These are phyloP conservation scores for Ustilago hordei DNA, from an alignment of 1,284 basidiomycete species.

Conservation along the genomic window DNA sequence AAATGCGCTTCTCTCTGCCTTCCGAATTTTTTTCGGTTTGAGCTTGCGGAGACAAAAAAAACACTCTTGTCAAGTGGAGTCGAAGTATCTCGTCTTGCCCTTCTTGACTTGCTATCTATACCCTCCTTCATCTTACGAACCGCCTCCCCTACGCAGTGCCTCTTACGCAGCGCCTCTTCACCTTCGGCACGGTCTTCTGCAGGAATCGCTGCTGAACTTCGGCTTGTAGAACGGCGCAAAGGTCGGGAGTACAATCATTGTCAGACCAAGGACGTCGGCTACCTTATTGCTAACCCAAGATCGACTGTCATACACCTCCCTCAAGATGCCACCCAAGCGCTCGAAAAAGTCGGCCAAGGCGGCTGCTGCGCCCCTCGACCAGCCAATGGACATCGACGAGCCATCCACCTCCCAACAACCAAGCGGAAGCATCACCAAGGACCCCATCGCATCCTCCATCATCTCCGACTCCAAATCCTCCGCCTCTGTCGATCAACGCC, in stretches of 20 bases:
- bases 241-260: too few species aligned
- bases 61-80: neutral
- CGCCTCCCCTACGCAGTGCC: too few species aligned
- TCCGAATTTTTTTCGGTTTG: conserved; percentile 17
- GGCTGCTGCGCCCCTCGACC: conserved; percentile 14
- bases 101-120: neutral
- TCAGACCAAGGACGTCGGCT: too few species aligned
- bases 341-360: conserved; percentile 31
- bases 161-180: too few species aligned
- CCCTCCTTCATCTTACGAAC: too few species aligned
- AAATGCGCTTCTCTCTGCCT: conserved; percentile 1
- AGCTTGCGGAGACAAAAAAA: neutral
- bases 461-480: conserved; percentile 40
- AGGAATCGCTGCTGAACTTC: too few species aligned
- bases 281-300: too few species aligned
- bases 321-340: conserved; percentile 44
- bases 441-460: conserved; percentile 39
- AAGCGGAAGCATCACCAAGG: conserved; percentile 35
- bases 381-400: conserved; percentile 46
- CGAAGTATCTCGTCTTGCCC: neutral
- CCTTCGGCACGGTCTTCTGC: too few species aligned
- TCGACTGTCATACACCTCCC: too few species aligned
- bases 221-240: too few species aligned
- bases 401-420: conserved; percentile 34
- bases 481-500: conserved; percentile 47